Evolutionary conservation across 805 yeast species (phyloP).

Genomic region (Zygosaccharomyces gambellarensis): DNA sequence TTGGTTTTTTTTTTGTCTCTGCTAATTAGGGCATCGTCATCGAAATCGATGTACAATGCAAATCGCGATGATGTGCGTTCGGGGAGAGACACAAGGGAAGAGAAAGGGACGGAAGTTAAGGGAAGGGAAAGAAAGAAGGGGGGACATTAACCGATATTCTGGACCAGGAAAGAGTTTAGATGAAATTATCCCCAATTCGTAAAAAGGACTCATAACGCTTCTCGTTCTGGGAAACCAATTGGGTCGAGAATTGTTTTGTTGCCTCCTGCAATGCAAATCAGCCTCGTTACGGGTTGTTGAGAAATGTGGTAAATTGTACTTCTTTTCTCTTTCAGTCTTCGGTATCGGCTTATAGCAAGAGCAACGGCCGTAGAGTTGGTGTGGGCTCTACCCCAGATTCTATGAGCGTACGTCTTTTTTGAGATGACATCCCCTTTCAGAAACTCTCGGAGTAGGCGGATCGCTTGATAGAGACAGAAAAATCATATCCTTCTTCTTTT

Average conservation of each 20-base stretch:
- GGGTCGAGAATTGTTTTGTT: conserved; percentile 5
- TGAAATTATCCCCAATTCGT: background rate
- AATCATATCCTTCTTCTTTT: background rate
- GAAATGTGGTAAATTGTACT: background rate
- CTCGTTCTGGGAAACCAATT: background rate
- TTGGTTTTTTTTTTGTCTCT: background rate
- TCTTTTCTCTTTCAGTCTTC: background rate
- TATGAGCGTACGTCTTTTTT: background rate
- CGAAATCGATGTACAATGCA: background rate
- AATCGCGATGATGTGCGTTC: background rate
- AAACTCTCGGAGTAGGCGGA: background rate
- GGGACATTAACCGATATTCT: background rate
- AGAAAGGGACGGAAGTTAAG: background rate
- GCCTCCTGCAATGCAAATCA: background rate
- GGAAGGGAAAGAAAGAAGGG: background rate
- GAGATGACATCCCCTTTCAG: background rate
- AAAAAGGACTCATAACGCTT: background rate
- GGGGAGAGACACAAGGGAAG: background rate
- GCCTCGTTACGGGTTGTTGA: background rate
- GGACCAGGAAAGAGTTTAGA: background rate
- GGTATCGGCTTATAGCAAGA: background rate
- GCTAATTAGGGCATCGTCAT: background rate
- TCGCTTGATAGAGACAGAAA: background rate
- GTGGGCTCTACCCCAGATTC: background rate
- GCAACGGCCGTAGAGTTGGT: background rate